Conservation (phyloP, 75 land plant genomes). For the Chamaecyparis obtusa region DNA sequence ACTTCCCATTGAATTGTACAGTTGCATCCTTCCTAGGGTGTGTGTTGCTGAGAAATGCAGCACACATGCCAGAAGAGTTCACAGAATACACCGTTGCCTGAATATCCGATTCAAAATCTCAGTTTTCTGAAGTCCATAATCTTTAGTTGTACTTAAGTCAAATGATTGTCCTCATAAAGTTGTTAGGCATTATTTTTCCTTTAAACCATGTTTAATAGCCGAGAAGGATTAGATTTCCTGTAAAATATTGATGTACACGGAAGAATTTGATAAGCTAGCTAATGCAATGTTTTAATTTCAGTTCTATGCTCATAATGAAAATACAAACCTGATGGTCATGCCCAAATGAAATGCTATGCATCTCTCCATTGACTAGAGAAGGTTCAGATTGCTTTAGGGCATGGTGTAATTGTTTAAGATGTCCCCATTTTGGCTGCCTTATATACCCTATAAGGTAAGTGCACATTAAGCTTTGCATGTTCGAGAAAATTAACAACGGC, state of each 20-base stretch:
- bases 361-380: conserved; percentile 22
- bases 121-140: background rate
- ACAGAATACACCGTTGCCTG: conserved; percentile 27
- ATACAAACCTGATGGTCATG: conserved; percentile 23
- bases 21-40: conserved; percentile 10
- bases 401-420: conserved; percentile 70
- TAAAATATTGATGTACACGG: background rate
- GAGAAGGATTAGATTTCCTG: background rate
- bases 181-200: background rate
- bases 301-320: background rate
- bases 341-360: conserved; percentile 10
- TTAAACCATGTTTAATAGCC: background rate
- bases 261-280: background rate
- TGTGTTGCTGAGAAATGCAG: conserved; percentile 38
- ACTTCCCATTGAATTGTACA: conserved; percentile 31
- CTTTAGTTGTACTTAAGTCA: background rate
- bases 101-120: conserved; percentile 6
- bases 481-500: background rate
- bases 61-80: conserved; percentile 17
- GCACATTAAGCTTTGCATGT: background rate
- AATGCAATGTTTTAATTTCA: background rate
- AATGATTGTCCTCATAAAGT: background rate
- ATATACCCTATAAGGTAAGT: conserved; percentile 47
- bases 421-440: conserved; percentile 93
- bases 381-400: conserved; percentile 26